Evolutionary conservation across 1,139 yeast genomes (phyloP), one percentile per base, ranked within the genome.

Genomic region (Pichia norvegensis): DNA sequence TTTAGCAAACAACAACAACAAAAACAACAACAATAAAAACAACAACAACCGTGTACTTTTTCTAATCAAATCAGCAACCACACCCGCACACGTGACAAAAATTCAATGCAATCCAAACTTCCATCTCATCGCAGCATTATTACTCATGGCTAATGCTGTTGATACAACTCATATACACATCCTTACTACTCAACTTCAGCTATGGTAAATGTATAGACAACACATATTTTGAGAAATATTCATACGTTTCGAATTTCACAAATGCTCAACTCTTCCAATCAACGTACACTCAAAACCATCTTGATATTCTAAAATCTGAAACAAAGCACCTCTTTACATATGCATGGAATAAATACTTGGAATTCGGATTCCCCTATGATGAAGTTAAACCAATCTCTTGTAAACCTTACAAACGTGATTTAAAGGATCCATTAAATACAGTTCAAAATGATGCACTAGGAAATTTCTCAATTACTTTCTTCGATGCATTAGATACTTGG

Each of bases 391-490:
- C 97, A 0, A 59, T 85, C 4, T 62, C 81, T 0, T 90, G 97
- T 60, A 64, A 63, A 23, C 84, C 90, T 0, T 75, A 79, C 46
- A 83, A 82, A 1, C 78, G 87, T 8, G 86, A 85, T 58, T 69
- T 63, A 46, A 61, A 63, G 1, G 72, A 85, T 55, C 61, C 70
- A 1, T 57, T 64, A 6, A 81, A 87, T 56, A 69, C 77, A 2
- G 78, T 76, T 19, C 67, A 85, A 44, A 87, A 87, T 59, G 97
- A 90, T 60, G 94, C 85, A 0, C 65, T 87, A 67, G 97, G 97
- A 0, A 88, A 87, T 57, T 81, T 79, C 46, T 78, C 95, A 0
- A 73, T 81, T 57, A 86, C 95, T 0, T 65, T 87, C 42, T 67
- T 90, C 29, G 97, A 90, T 61, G 74, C 85, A 25, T 60, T 90